Evolutionary conservation across 2,329 filamentous ascomycete species (phyloP), one percentile per base, ranked within the genome.

Genomic region (Paraphoma chrysanthemicola): DNA sequence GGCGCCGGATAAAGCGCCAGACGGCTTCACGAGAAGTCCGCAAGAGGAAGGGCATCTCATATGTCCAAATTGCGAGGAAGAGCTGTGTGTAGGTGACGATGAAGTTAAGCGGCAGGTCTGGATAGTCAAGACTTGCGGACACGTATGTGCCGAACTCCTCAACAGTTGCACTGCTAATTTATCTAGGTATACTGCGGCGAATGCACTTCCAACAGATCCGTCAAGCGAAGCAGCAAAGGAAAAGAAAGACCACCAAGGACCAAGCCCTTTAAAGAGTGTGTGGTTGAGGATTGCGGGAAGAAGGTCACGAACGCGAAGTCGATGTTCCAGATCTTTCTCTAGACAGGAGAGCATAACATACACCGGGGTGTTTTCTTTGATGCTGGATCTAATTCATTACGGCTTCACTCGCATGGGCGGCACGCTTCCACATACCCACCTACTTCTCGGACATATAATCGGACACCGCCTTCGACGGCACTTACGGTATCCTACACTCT

Each of bases 121-220:
- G 93, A 90, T 95, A 0, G 84, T 95, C 36, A 97, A 93, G 77
- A 85, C 85, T 49, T 99, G 95, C 74, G 95, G 95, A 62, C 95
- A 99, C 80, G 95, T 98, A 84, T 76, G 86, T 82, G 16, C 28
- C 14, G 6, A 30, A 4, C 14, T 18, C 36, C 10, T 1, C 28
- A n/a, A 6, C 8, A 17, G 44, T 23, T 43, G 41, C 23, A 38
- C 28, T 29, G 14, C 46, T 45, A 31, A 54, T 29, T 46, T 31
- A 50, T 67, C 50, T 51, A 85, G 82, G 81, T 82, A 2, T 85
- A 85, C 59, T 85, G 83, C 63, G 83, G 83, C 48, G 76, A 78
- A 54, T 85, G 83, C 65, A 79, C 81, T 28, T 66, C 73, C 7
- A 77, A 78, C 36, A 78, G 79, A 54, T 67, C 41, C 57, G 59